Percentiles rank a stretch among this genome's conserved stretches.
phyloP scores from a whole-genome alignment of 2,329 filamentous ascomycete genomes.

The Cladophialophora carrionii region DNA sequence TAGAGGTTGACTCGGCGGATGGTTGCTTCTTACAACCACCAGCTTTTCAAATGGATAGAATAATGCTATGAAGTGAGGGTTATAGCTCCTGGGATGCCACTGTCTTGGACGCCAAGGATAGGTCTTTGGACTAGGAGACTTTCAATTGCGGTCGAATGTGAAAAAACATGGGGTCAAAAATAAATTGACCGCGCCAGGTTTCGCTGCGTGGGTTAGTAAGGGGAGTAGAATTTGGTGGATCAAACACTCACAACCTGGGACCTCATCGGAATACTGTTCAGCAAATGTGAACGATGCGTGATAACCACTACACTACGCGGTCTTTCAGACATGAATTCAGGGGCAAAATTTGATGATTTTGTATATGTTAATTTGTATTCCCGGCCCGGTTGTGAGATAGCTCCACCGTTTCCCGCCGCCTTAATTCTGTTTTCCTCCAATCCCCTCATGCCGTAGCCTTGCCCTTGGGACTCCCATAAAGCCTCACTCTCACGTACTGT shows the following conservation, averaged over 20 bases:
- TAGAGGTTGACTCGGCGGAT: not conserved
- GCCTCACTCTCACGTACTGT: not conserved
- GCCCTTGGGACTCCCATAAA: not conserved
- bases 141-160: not conserved
- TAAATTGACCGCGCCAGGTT: not conserved
- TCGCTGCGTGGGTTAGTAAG: not conserved
- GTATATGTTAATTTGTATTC: not conserved
- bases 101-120: not conserved
- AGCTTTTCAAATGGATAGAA: not conserved
- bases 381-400: not conserved
- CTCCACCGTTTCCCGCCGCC: not conserved
- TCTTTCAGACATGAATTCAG: not conserved
- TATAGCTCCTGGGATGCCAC: not conserved
- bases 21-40: not conserved
- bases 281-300: slow-evolving; percentile 34
- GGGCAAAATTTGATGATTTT: not conserved
- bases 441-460: not conserved
- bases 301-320: slow-evolving; percentile 37
- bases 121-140: not conserved
- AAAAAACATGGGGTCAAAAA: no score
- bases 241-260: slow-evolving; percentile 32
- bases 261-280: slow-evolving; percentile 32
- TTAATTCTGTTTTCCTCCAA: not conserved
- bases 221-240: not conserved
- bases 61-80: not conserved